These are phyloP conservation scores for Saposhnikovia divaricata DNA, from an alignment of 129 eudicot species.

Conservation along the genomic window DNA sequence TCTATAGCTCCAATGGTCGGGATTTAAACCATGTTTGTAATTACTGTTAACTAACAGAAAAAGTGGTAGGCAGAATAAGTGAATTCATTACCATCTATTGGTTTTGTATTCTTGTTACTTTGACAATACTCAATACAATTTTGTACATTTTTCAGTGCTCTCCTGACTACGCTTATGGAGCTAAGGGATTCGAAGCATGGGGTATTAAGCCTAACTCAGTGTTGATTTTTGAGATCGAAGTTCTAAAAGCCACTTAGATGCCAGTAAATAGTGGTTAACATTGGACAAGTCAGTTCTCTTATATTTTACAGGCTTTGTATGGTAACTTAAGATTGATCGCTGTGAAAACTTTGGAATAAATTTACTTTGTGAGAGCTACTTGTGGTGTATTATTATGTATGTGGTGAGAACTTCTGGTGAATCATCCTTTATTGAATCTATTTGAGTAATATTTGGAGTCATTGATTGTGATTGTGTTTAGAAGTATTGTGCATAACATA, in stretches of 20 bases:
- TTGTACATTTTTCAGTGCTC: slow-evolving; percentile 60
- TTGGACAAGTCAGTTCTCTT: neutral
- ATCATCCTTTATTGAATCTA: neutral
- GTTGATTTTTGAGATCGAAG: slow-evolving; percentile 89
- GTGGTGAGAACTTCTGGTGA: neutral
- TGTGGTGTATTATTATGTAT: neutral
- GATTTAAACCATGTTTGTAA: neutral
- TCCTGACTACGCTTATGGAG: slow-evolving; percentile 92
- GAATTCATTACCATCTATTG: neutral
- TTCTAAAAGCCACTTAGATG: slow-evolving; percentile 30
- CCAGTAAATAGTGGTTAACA: slow-evolving; percentile 17
- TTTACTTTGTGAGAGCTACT: neutral
- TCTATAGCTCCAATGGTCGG: neutral
- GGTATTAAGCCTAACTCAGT: slow-evolving; percentile 86
- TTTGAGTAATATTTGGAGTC: neutral
- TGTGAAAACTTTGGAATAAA: neutral
- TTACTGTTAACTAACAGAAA: neutral
- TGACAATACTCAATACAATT: neutral
- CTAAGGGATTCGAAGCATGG: slow-evolving; percentile 84
- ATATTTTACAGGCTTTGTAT: neutral
- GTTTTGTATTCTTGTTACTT: neutral
- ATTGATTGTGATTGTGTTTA: neutral
- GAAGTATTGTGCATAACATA: neutral
- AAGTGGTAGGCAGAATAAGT: neutral
- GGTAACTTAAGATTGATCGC: neutral